A percentile compares a stretch with the other conserved stretches of the same genome.
These are phyloP conservation scores for Lenzites betulinus DNA, from an alignment of 768 basidiomycete genomes.

Conservation along the genomic window DNA sequence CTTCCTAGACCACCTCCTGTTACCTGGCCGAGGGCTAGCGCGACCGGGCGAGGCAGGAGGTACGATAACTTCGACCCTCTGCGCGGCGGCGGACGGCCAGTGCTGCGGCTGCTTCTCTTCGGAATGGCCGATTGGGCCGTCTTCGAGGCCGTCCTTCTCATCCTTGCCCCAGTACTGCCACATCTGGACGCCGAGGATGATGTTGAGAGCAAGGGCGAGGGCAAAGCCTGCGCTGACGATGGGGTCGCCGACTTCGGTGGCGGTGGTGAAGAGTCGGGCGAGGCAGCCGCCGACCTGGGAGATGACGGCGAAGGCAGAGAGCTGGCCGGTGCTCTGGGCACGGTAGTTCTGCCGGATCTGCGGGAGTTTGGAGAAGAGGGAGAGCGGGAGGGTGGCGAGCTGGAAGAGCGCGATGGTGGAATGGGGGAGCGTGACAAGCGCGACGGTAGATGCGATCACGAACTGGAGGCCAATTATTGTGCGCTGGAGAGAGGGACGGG, in stretches of 20 bases:
- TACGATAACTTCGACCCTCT: slow-evolving; percentile 46
- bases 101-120: slow-evolving; percentile 26
- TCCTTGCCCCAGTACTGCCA: slow-evolving; percentile 79
- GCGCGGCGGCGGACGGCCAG: slow-evolving; percentile 12
- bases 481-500: slow-evolving; percentile 30
- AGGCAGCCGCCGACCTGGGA: slow-evolving; percentile 87
- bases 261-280: slow-evolving; percentile 91
- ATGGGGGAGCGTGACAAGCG: slow-evolving; percentile 51
- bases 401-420: slow-evolving; percentile 69
- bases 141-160: slow-evolving; percentile 32
- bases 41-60: slow-evolving; percentile 47
- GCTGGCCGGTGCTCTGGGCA: slow-evolving; percentile 83
- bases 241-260: slow-evolving; percentile 82
- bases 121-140: slow-evolving; percentile 22
- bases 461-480: slow-evolving; percentile 37
- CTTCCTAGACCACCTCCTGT: slow-evolving; percentile 74
- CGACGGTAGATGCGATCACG: slow-evolving; percentile 43
- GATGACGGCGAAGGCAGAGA: slow-evolving; percentile 90
- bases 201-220: slow-evolving; percentile 79
- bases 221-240: slow-evolving; percentile 84
- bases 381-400: slow-evolving; percentile 84
- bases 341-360: slow-evolving; percentile 86
- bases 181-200: slow-evolving; percentile 83
- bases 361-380: slow-evolving; percentile 90
- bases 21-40: slow-evolving; percentile 45